These are phyloP conservation scores for Arabidopsis arenosa DNA, from an alignment of 345 rosid species.

Conservation along the genomic window DNA sequence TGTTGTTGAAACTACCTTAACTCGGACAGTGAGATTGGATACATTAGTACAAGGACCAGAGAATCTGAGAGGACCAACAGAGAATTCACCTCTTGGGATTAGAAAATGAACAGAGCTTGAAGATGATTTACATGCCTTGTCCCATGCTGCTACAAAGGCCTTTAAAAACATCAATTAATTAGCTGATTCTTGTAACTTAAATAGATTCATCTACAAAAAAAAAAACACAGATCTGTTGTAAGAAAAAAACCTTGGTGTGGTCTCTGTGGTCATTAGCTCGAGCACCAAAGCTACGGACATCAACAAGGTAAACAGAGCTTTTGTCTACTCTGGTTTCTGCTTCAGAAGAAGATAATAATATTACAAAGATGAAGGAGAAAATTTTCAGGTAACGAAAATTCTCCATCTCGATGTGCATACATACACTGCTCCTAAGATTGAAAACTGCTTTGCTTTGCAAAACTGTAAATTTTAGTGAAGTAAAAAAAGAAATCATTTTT, in stretches of 20 bases:
- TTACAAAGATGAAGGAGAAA: conserved; percentile 19
- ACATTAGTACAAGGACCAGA: conserved; percentile 61
- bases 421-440: neutral
- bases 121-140: conserved; percentile 55
- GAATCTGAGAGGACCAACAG: conserved; percentile 37
- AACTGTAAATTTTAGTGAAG: neutral
- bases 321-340: conserved; percentile 27
- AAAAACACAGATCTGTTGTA: neutral
- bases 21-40: conserved; percentile 34
- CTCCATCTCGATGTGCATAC: conserved; percentile 1
- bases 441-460: conserved; percentile 9
- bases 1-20: conserved; percentile 32
- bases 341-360: conserved; percentile 19
- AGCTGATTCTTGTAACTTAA: conserved; percentile 23
- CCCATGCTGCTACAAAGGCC: conserved; percentile 66
- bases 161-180: conserved; percentile 25
- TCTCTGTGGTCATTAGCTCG: conserved; percentile 44
- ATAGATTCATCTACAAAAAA: neutral
- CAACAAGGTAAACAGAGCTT: conserved; percentile 34
- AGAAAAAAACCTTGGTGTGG: conserved; percentile 37
- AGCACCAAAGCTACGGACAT: conserved; percentile 49
- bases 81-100: conserved; percentile 55
- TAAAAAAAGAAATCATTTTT: neutral
- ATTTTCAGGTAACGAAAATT: conserved; percentile 16
- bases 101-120: conserved; percentile 43